Evolutionary conservation across 345 rosid species (phyloP).

Genomic region (Gossypium mustelinum): DNA sequence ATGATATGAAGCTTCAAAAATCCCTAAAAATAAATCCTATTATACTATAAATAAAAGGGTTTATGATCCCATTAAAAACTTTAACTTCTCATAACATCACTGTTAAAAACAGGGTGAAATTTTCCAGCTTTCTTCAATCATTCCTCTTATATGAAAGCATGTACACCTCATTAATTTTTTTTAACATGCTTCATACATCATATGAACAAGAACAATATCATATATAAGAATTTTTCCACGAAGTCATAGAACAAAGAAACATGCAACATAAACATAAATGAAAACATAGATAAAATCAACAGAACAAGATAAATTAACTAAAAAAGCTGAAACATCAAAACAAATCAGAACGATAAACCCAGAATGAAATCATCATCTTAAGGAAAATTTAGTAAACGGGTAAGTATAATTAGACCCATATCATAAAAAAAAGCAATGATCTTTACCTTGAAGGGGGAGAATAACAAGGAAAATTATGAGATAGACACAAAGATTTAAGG

Average conservation of each 20-base stretch:
- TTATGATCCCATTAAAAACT: constrained; percentile 10
- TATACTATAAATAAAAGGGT: neutral
- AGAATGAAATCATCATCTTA: neutral
- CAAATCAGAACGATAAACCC: neutral
- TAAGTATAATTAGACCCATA: no score
- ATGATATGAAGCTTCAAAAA: neutral
- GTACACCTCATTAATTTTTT: neutral
- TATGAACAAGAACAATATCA: neutral
- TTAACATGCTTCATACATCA: neutral
- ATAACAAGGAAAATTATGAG: neutral
- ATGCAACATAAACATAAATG: neutral
- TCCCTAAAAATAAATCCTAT: neutral
- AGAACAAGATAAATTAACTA: neutral
- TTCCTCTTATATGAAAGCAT: neutral
- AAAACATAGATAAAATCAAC: neutral
- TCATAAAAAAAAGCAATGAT: neutral
- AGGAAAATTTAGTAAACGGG: neutral
- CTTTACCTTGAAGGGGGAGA: constrained; percentile 1
- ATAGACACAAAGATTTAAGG: neutral
- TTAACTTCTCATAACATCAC: neutral
- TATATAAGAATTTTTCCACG: neutral
- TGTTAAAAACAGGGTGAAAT: neutral
- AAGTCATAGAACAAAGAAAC: neutral
- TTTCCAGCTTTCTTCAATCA: constrained; percentile 30
- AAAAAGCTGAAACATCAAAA: neutral